phyloP scores from a whole-genome alignment of 441 rosid species.

The Melastoma candidum region DNA sequence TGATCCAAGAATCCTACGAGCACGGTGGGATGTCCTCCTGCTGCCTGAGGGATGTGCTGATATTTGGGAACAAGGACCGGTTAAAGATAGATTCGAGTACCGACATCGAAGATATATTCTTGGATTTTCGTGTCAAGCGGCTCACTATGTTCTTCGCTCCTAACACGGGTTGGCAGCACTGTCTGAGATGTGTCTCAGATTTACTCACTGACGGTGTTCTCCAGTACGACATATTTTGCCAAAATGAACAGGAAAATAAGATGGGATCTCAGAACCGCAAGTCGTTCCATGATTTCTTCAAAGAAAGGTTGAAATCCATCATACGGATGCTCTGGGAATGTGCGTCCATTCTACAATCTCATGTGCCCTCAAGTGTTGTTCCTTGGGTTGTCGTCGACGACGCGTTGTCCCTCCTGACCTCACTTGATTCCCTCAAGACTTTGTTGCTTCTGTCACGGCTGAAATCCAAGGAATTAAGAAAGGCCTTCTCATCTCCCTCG shows the following conservation, averaged over 20 bases:
- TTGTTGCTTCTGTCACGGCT: slow-evolving; percentile 11
- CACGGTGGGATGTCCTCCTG: not conserved
- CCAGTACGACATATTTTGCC: slow-evolving; percentile 5
- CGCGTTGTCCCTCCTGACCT: slow-evolving; percentile 12
- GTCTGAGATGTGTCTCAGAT: slow-evolving; percentile 18
- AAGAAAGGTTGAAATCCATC: slow-evolving; percentile 13
- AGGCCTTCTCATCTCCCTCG: slow-evolving; percentile 14
- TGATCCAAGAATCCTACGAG: slow-evolving; percentile 12
- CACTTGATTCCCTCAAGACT: slow-evolving; percentile 22
- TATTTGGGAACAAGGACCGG: not conserved
- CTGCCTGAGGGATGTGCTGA: slow-evolving; percentile 16
- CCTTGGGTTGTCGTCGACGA: slow-evolving; percentile 6
- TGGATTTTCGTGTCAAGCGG: slow-evolving; percentile 1
- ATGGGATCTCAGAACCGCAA: not conserved
- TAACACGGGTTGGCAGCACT: slow-evolving; percentile 20
- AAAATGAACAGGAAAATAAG: slow-evolving; percentile 9
- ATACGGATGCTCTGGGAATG: not conserved
- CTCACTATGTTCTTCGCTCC: slow-evolving; percentile 24
- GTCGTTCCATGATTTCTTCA: slow-evolving; percentile 24
- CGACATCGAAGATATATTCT: too few species aligned
- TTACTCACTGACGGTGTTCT: slow-evolving; percentile 22
- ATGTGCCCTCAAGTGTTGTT: slow-evolving; percentile 1
- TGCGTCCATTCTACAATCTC: too few species aligned
- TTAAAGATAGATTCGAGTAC: too few species aligned
- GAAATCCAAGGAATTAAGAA: slow-evolving; percentile 20